phyloP scores from a whole-genome alignment of 345 rosid species.

The Rhizophora mangle region DNA sequence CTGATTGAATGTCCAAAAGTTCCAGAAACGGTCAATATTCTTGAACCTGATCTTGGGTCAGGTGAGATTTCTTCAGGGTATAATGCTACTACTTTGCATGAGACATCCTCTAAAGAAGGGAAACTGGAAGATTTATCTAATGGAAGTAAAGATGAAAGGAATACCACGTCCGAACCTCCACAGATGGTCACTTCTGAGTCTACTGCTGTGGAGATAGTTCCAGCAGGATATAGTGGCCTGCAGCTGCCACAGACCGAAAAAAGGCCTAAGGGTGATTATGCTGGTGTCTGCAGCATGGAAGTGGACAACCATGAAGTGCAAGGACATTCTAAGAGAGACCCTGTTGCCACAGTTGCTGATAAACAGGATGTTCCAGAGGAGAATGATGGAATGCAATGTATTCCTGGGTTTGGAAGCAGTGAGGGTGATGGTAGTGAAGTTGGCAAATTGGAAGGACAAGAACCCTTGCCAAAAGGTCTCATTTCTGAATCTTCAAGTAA shows the following conservation, averaged over 20 bases:
- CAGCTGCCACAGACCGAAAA: slow-evolving; percentile 10
- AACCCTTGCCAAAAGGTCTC: background rate
- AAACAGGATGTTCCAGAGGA: slow-evolving; percentile 4
- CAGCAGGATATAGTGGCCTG: slow-evolving; percentile 14
- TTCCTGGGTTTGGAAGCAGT: background rate
- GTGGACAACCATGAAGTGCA: slow-evolving; percentile 7
- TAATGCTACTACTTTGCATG: background rate
- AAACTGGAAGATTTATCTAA: slow-evolving; percentile 14
- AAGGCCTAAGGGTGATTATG: slow-evolving; percentile 11
- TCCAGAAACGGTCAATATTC: slow-evolving; percentile 7
- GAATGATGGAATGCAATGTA: slow-evolving; percentile 1
- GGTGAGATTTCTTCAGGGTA: slow-evolving; percentile 3
- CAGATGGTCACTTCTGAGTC: slow-evolving; percentile 5
- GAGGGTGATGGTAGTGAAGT: slow-evolving; percentile 5
- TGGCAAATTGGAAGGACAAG: background rate
- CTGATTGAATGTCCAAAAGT: slow-evolving; percentile 6
- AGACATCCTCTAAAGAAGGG: slow-evolving; percentile 7
- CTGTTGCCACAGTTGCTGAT: slow-evolving; percentile 17
- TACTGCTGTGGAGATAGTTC: slow-evolving; percentile 6
- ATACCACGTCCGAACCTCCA: slow-evolving; percentile 9
- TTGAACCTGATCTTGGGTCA: slow-evolving; percentile 13
- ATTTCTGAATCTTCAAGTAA: slow-evolving; percentile 3
- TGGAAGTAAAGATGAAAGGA: slow-evolving; percentile 11
- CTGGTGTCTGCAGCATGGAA: slow-evolving; percentile 11
- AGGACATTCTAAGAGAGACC: slow-evolving; percentile 7